Percentiles rank a stretch among this genome's conserved stretches.
These are phyloP conservation scores for Phytopythium cucurbitacearum DNA, from an alignment of 352 stramenopile species.

Conservation along the genomic window DNA sequence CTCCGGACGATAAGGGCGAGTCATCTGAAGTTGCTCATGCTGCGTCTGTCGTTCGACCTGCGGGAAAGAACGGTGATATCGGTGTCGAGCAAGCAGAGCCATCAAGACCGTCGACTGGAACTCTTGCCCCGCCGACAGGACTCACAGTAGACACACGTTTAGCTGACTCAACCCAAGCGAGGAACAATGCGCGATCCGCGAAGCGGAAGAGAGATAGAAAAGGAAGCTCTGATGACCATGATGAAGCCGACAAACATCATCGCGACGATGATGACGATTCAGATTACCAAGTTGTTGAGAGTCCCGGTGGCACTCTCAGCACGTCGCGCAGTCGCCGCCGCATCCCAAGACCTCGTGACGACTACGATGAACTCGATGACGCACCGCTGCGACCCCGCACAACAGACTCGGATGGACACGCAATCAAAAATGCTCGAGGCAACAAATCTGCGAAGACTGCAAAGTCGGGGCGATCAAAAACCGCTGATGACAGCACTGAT, in stretches of 20 bases:
- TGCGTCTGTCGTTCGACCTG: neutral
- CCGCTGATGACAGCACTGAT: neutral
- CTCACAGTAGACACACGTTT: neutral
- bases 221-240: constrained; percentile 7
- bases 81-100: too few species aligned
- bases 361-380: constrained; percentile 5
- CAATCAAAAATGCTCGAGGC: neutral
- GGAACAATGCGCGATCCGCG: neutral
- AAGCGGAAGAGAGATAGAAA: constrained; percentile 6
- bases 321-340: neutral
- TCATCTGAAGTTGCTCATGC: constrained; percentile 3
- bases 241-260: constrained; percentile 13
- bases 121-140: neutral
- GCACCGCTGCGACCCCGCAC: constrained; percentile 1
- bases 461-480: neutral
- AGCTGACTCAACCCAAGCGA: neutral
- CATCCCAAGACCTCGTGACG: neutral
- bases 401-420: constrained; percentile 2
- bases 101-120: too few species aligned
- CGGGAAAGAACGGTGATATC: too few species aligned
- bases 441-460: neutral
- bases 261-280: constrained; percentile 12
- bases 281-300: constrained; percentile 4
- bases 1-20: neutral
- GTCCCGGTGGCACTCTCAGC: neutral